Evolutionary conservation across 1,139 yeast genomes (phyloP), one percentile per base, ranked within the genome.

Genomic region (Blastobotrys persicus): DNA sequence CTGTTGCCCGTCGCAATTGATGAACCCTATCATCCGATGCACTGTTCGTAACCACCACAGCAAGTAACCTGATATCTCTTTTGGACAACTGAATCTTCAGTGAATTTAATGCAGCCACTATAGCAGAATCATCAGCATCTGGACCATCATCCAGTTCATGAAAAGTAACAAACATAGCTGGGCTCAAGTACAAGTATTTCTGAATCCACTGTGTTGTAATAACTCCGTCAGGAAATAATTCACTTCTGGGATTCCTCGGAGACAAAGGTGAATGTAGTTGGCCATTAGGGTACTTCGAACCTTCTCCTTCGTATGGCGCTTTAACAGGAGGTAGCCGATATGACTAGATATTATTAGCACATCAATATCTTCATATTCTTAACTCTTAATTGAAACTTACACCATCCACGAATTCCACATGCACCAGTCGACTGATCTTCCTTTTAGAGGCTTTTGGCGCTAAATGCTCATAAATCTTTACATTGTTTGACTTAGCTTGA

Each of bases 151-250:
- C 59, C 16, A 77, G 54, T 45, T 72, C 70, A 57, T 74, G 73
- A 39, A 78, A 68, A 1, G 74, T 62, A 12, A 50, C 45, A 2
- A 78, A 62, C 44, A 73, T 69, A 0, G 76, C 70, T 0, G 85
- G 84, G 18, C 69, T 46, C 4, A 66, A 50, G 16, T 70, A 66
- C 33, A 68, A 64, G 56, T 79, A 77, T 59, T 78, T 80, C 34
- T 71, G 69, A 9, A 79, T 52, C 85, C 85, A 80, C 20, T 72
- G 66, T 0, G 59, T 55, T 0, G 76, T 67, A 20, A 78, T 56
- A 1, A 78, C 59, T 0, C 73, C 73, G 20, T 75, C 73, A 0
- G 79, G 77, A 47, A 66, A 70, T 46, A 70, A 59, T 4, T 59
- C 59, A 0, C 76, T 68, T 3, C 60, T 59, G 2, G 65, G 63